Evolutionary conservation across 2,329 filamentous ascomycete species (phyloP).

Genomic region (Chrysosphaeria jannelii): DNA sequence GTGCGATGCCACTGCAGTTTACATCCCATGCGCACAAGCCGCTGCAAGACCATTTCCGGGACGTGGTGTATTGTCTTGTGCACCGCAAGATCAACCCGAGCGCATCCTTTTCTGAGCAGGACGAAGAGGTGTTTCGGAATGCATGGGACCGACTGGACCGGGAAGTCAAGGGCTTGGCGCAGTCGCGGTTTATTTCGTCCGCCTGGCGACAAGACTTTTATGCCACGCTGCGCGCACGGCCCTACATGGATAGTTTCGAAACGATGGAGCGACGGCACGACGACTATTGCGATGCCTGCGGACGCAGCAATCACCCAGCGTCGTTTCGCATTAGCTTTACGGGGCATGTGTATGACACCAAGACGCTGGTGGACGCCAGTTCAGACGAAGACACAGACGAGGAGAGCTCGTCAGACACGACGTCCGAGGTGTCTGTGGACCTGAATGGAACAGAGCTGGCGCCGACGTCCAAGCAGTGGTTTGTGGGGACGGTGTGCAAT

Average conservation of each 20-base stretch:
- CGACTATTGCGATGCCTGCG: constrained; percentile 34
- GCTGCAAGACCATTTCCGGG: constrained; percentile 39
- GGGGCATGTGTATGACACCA: constrained; percentile 33
- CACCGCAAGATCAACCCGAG: constrained; percentile 44
- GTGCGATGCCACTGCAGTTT: constrained; percentile 35
- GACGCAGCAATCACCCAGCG: constrained; percentile 35
- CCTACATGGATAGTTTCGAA: constrained; percentile 20
- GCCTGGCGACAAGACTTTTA: constrained; percentile 39
- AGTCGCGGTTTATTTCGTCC: constrained; percentile 40
- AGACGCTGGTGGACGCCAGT: constrained; percentile 32
- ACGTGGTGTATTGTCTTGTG: constrained; percentile 53
- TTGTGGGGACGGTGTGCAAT: constrained; percentile 12
- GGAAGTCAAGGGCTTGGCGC: constrained; percentile 34
- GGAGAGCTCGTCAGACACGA: too few relatives aligned
- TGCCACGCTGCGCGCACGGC: constrained; percentile 32
- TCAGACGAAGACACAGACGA: constrained; percentile 9
- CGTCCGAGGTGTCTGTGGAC: constrained; percentile 10
- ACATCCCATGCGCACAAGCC: constrained; percentile 34
- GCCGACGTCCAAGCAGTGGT: constrained; percentile 12
- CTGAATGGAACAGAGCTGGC: constrained; percentile 11
- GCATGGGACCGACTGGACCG: constrained; percentile 44
- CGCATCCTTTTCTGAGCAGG: constrained; percentile 20
- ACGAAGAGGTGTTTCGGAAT: constrained; percentile 32
- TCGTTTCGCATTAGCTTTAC: constrained; percentile 30
- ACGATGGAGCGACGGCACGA: constrained; percentile 10